Evolutionary conservation across 108 stramenopile species (phyloP).

Genomic region (Cyclotella sp.): DNA sequence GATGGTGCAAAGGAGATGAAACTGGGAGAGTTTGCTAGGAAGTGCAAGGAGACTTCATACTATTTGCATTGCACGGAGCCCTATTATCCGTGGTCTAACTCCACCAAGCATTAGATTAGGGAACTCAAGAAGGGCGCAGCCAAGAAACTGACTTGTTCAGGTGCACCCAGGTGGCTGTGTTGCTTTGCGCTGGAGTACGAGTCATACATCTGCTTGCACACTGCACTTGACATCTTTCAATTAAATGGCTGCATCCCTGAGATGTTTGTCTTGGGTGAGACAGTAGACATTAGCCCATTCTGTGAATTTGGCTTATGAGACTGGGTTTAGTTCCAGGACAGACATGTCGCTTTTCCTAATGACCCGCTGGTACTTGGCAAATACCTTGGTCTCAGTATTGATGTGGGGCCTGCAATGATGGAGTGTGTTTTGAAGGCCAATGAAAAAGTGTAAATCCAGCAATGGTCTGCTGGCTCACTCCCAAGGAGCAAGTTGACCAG

Average conservation of each 20-base stretch:
- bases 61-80: conserved; percentile 32
- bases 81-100: conserved; percentile 36
- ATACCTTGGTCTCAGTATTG: conserved; percentile 35
- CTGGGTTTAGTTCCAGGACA: conserved; percentile 33
- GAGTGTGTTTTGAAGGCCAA: too few species aligned
- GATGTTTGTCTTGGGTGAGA: conserved; percentile 36
- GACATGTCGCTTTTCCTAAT: background rate
- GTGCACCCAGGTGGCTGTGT: conserved; percentile 29
- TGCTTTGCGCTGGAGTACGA: conserved; percentile 32
- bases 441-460: too few species aligned
- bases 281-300: conserved; percentile 52
- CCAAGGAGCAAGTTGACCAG: too few species aligned
- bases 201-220: conserved; percentile 30
- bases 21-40: conserved; percentile 30
- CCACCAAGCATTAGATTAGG: conserved; percentile 33
- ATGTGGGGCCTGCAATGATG: too few species aligned
- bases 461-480: too few species aligned
- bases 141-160: conserved; percentile 14
- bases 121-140: conserved; percentile 33
- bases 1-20: conserved; percentile 46
- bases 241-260: conserved; percentile 35
- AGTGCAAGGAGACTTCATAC: conserved; percentile 21
- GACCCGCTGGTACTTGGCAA: conserved; percentile 19
- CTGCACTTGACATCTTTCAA: conserved; percentile 17
- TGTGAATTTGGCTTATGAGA: conserved; percentile 50